Base-by-base conservation (phyloP, 345 rosid genomes). In the Hypericum androsaemum region DNA sequence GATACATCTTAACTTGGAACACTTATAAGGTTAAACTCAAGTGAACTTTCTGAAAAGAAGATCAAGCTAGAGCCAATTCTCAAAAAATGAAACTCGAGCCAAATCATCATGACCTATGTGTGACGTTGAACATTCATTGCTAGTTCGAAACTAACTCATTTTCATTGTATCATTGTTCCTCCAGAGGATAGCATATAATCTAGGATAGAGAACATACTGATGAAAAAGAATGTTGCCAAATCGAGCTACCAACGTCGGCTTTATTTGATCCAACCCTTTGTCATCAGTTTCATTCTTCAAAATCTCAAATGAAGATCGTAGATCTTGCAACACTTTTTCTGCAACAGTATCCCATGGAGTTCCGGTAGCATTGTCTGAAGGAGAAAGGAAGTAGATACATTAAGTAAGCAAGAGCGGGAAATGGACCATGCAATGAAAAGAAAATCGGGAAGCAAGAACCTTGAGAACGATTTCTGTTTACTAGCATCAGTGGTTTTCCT, bases 161-260 rank as follows among this genome's bases (percentile, higher is more conserved):
- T n/a, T n/a, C n/a, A n/a, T n/a, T n/a, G n/a, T n/a, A n/a, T n/a
- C n/a, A n/a, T n/a, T n/a, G n/a, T n/a, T n/a, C n/a, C n/a, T n/a
- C n/a, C 32, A 1, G 4, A 22, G 4, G 32, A 22, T 22, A 22
- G 32, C 32, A 22, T 22, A 1, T 22, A 22, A 22, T 22, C 32
- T 22, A 22, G 4, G 32, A 22, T 1, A 22, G 32, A 43, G 13
- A 32, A 12, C 46, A 37, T 47, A 69, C 70, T 62, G 40, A 3
- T 15, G 49, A 36, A 71, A 71, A 57, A 50, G 52, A 37, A 58
- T 43, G 8, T 62, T 62, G 45, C 75, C 75, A 12, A 71, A 41
- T 47, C 67, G 62, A 53, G 62, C 75, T 22, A 66, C 62, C 36
- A 70, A n/a, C 39, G 41, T 50, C 7, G 64, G 71, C 43, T 50